Evolutionary conservation across 257 asterid genomes (phyloP).

Genomic region (Fraxinus anomala): DNA sequence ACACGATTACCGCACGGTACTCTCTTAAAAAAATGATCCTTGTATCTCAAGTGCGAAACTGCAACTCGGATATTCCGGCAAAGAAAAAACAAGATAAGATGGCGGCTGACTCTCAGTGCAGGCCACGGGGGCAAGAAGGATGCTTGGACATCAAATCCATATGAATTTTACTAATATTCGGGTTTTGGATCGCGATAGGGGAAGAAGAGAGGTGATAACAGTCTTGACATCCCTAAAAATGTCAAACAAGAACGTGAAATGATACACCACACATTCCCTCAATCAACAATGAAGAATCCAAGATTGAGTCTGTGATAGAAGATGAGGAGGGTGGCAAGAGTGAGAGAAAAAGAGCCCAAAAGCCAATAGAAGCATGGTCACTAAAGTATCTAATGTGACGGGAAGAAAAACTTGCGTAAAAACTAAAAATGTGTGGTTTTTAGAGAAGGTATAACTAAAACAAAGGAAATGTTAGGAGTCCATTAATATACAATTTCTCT

Average conservation of each 20-base stretch:
- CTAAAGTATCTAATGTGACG: constrained; percentile 68
- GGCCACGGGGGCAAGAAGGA: not conserved
- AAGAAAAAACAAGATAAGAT: too few species aligned
- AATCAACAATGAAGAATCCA: constrained; percentile 19
- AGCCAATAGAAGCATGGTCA: constrained; percentile 65
- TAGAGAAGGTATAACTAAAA: too few species aligned
- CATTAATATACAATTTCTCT: too few species aligned
- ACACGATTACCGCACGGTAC: too few species aligned
- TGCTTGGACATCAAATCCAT: not conserved
- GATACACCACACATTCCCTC: not conserved
- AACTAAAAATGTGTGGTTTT: too few species aligned
- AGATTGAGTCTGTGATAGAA: constrained; percentile 24
- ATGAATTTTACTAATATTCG: constrained; percentile 16
- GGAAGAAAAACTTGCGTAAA: not conserved
- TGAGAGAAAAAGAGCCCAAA: constrained; percentile 48
- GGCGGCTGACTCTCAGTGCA: too few species aligned
- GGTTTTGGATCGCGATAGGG: constrained; percentile 21
- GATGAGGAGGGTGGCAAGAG: constrained; percentile 26
- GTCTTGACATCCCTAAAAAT: not conserved
- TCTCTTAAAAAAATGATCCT: too few species aligned
- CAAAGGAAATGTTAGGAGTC: too few species aligned
- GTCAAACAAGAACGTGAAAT: not conserved
- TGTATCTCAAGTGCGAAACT: too few species aligned
- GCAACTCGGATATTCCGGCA: too few species aligned
- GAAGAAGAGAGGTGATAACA: not conserved